Evolutionary conservation across 345 rosid species (phyloP).

Genomic region (Cardiospermum halicacabum): DNA sequence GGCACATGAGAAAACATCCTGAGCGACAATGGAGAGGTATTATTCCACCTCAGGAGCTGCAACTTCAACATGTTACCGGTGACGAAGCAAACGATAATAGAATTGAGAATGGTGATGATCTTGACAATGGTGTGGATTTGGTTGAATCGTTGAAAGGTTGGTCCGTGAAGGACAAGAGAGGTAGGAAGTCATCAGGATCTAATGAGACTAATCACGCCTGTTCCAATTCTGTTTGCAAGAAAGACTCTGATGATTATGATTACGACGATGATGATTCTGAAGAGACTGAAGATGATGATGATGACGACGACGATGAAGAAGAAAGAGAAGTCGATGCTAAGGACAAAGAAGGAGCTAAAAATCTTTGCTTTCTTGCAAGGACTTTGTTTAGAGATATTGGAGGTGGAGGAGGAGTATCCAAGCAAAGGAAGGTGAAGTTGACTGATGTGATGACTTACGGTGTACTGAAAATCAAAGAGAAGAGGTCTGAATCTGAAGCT

Average conservation of each 20-base stretch:
- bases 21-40: conserved; percentile 52
- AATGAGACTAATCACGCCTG: not conserved
- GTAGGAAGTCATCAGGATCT: conserved; percentile 9
- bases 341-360: conserved; percentile 22
- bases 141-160: conserved; percentile 30
- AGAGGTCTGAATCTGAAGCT: conserved; percentile 2
- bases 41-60: conserved; percentile 16
- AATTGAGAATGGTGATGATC: conserved; percentile 12
- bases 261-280: too few relatives aligned
- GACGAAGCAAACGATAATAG: conserved; percentile 24
- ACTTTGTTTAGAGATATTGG: not conserved
- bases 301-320: too few relatives aligned
- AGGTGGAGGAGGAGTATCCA: not conserved
- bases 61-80: conserved; percentile 1
- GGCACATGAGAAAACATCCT: conserved; percentile 61
- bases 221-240: not conserved
- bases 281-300: too few relatives aligned
- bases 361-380: conserved; percentile 30
- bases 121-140: conserved; percentile 17
- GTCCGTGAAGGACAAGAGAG: conserved; percentile 34
- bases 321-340: conserved; percentile 6
- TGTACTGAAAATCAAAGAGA: conserved; percentile 2
- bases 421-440: not conserved
- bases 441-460: conserved; percentile 9
- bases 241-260: too few relatives aligned